A percentile compares a stretch with the other conserved stretches of the same genome.
Conservation (phyloP, 2,329 filamentous ascomycete genomes). For the Sarocladiaceae sp. region DNA sequence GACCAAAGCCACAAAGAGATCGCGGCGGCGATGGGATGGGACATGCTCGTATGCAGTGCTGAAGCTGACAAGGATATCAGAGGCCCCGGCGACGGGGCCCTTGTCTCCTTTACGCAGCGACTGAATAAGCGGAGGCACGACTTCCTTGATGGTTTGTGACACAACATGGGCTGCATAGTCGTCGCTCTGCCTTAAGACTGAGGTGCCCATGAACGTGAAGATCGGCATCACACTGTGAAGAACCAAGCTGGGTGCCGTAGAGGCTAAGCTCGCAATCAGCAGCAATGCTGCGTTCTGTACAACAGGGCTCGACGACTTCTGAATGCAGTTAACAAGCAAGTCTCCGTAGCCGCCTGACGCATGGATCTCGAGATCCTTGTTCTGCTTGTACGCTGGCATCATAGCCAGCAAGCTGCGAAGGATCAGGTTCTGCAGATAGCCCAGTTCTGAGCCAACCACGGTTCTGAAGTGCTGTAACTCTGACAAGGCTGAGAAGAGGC, state of each 20-base stretch:
- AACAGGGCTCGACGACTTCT: constrained; percentile 83
- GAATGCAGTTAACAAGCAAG: constrained; percentile 86
- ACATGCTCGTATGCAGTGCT: constrained; percentile 96
- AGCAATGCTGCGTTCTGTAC: constrained; percentile 90
- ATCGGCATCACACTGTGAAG: constrained; percentile 98
- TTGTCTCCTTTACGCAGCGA: constrained; percentile 78
- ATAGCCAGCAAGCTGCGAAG: constrained; percentile 78
- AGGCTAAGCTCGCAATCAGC: constrained; percentile 78
- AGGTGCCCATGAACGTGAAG: constrained; percentile 96
- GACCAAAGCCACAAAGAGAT: constrained; percentile 77
- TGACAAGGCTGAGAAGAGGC: constrained; percentile 77
- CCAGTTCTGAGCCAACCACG: constrained; percentile 76
- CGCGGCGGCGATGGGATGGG: constrained; percentile 74
- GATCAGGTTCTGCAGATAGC: constrained; percentile 82
- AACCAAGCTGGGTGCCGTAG: constrained; percentile 82
- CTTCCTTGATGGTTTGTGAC: constrained; percentile 87
- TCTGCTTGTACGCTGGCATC: constrained; percentile 65
- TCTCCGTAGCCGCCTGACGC: constrained; percentile 78
- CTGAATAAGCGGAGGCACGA: constrained; percentile 84
- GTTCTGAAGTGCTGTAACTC: constrained; percentile 81
- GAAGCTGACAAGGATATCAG: constrained; percentile 90
- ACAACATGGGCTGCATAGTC: constrained; percentile 97
- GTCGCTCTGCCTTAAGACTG: constrained; percentile 84
- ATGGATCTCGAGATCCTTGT: constrained; percentile 61
- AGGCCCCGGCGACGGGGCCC: constrained; percentile 70